These are phyloP conservation scores for Onygenales sp. DNA, from an alignment of 2,329 filamentous ascomycete species.

Conservation along the genomic window DNA sequence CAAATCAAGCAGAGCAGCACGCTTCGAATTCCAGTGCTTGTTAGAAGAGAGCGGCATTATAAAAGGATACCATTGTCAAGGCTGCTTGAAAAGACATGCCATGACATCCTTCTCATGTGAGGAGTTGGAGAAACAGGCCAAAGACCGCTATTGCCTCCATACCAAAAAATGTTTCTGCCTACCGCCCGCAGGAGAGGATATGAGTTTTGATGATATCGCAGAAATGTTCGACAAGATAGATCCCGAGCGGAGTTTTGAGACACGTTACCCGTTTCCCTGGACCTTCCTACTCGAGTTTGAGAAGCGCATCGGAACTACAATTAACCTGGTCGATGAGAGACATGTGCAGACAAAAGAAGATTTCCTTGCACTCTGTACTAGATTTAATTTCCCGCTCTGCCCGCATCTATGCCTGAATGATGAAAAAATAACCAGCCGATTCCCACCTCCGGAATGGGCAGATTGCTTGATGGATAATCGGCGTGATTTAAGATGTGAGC, in stretches of 20 bases:
- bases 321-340: background rate
- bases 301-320: background rate
- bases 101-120: background rate
- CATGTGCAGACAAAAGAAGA: background rate
- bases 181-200: background rate
- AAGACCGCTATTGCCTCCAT: conserved; percentile 1
- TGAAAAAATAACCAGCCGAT: background rate
- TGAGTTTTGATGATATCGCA: background rate
- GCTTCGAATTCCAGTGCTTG: background rate
- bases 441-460: background rate
- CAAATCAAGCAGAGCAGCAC: background rate
- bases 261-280: background rate
- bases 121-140: background rate
- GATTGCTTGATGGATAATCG: background rate
- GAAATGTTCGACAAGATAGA: background rate
- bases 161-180: background rate
- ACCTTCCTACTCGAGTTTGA: background rate
- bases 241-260: background rate
- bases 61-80: background rate
- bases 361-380: background rate
- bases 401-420: background rate
- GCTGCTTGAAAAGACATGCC: background rate
- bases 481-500: background rate
- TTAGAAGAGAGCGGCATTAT: background rate
- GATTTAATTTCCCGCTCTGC: background rate